Evolutionary conservation across 805 yeast genomes (phyloP).

Genomic region (Metschnikowia borealis): DNA sequence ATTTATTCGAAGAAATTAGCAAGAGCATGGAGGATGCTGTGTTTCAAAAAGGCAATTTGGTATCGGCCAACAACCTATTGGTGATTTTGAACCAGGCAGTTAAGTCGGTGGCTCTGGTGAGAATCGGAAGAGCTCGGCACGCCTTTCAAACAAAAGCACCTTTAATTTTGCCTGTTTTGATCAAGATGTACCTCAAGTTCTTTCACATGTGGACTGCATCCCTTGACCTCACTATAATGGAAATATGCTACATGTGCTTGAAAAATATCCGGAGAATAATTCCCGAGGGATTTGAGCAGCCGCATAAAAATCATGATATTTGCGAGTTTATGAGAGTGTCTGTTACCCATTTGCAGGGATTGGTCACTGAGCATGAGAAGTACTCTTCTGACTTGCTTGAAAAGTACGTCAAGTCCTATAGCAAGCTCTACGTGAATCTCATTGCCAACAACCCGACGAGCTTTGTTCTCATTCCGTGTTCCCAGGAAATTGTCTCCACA

Average conservation of each 20-base stretch:
- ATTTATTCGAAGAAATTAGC: slow-evolving; percentile 63
- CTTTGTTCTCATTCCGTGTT: slow-evolving; percentile 63
- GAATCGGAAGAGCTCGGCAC: slow-evolving; percentile 78
- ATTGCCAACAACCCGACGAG: slow-evolving; percentile 61
- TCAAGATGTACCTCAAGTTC: slow-evolving; percentile 53
- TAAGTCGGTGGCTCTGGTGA: slow-evolving; percentile 67
- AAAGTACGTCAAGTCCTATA: slow-evolving; percentile 67
- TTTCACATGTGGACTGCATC: slow-evolving; percentile 61
- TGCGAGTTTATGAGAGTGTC: slow-evolving; percentile 57
- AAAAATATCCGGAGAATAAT: slow-evolving; percentile 71
- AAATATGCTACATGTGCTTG: slow-evolving; percentile 71
- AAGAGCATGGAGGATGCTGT: slow-evolving; percentile 42
- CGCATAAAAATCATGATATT: slow-evolving; percentile 56
- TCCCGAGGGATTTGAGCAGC: slow-evolving; percentile 71
- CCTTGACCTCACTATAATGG: slow-evolving; percentile 53
- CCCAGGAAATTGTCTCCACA: slow-evolving; percentile 57
- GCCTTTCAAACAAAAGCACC: slow-evolving; percentile 74
- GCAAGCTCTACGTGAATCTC: slow-evolving; percentile 66
- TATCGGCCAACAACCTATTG: slow-evolving; percentile 58
- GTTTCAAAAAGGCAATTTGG: slow-evolving; percentile 39
- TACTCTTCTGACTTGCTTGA: slow-evolving; percentile 50
- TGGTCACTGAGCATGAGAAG: slow-evolving; percentile 52
- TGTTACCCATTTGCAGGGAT: slow-evolving; percentile 54
- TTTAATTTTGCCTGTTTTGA: slow-evolving; percentile 53
- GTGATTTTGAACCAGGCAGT: slow-evolving; percentile 72